Conservation (phyloP, 164 flowering plant genomes). For the Vitis vinifera region ASM3070453v1 NC_081806.1:5895001-5895500, state of each 20-base stretch:
- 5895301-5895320: not conserved
- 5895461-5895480: not conserved
- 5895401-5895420: constrained; percentile 67
- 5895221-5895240: no score
- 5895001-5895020: not conserved
- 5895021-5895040: not conserved
- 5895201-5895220: no score
- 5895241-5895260: no score
- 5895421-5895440: not conserved
- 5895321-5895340: constrained; percentile 12
- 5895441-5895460: no score
- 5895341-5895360: constrained; percentile 62
- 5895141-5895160: constrained; percentile 75
- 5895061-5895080: constrained; percentile 55
- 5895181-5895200: not conserved
- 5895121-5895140: constrained; percentile 75
- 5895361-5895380: constrained; percentile 91
- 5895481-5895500: not conserved
- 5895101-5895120: constrained; percentile 84
- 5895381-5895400: constrained; percentile 93
- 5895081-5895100: constrained; percentile 76
- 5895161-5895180: not conserved
- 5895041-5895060: not conserved
- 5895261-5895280: not conserved
- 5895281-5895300: not conserved